phyloP scores from a whole-genome alignment of 352 stramenopile genomes.

The Albugo candida region DNA sequence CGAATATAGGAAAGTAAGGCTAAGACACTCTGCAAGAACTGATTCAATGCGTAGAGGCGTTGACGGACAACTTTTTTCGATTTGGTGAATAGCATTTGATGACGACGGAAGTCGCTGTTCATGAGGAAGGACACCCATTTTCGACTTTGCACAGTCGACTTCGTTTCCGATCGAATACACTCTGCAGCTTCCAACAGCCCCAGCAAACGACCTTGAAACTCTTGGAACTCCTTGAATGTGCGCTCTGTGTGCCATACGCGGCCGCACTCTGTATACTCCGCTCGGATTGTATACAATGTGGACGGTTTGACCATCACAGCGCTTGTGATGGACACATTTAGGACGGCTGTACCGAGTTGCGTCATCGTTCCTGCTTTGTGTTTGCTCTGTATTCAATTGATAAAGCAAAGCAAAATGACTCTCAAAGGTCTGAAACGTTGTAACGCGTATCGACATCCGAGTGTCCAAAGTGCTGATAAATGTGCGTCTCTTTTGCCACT shows the following conservation, averaged over 20 bases:
- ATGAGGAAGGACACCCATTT: conserved; percentile 27
- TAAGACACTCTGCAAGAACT: conserved; percentile 36
- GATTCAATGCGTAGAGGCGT: conserved; percentile 32
- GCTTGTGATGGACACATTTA: conserved; percentile 17
- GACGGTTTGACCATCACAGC: conserved; percentile 48
- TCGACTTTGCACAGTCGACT: too few species aligned
- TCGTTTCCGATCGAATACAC: too few species aligned
- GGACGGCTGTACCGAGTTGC: too few species aligned
- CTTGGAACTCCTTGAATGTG: conserved; percentile 58
- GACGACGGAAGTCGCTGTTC: conserved; percentile 43
- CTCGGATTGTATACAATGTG: conserved; percentile 46
- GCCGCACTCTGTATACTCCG: conserved; percentile 23
- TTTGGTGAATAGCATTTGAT: conserved; percentile 39
- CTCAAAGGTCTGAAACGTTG: too few species aligned
- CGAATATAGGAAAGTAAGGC: conserved; percentile 29
- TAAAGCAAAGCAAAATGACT: too few species aligned
- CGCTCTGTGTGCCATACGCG: conserved; percentile 40
- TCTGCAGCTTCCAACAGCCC: conserved; percentile 22
- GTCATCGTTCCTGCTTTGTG: too few species aligned
- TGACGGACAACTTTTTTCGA: conserved; percentile 50
- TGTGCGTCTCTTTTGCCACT: too few species aligned
- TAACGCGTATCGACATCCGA: too few species aligned
- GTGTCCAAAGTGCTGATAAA: too few species aligned
- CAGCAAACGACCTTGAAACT: conserved; percentile 45
- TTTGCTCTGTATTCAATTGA: too few species aligned